Evolutionary conservation across 106 monocot genomes (phyloP).

Genomic region (Cymbidium sinense): DNA sequence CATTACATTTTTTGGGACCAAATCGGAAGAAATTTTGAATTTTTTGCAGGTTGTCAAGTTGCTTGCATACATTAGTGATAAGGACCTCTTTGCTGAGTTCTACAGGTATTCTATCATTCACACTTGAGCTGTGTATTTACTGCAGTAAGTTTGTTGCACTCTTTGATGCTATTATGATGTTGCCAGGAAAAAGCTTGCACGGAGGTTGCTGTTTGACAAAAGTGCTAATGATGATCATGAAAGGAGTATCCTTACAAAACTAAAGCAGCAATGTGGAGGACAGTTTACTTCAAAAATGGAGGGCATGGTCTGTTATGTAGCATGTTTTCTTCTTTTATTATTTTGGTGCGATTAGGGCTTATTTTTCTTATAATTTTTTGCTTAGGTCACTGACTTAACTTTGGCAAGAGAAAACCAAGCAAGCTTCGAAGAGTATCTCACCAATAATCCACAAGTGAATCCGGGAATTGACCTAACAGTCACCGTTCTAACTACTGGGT

Average conservation of each 20-base stretch:
- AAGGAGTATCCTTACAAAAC: slow-evolving; percentile 66
- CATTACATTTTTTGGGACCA: not conserved
- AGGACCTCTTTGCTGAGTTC: slow-evolving; percentile 69
- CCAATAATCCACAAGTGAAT: slow-evolving; percentile 39
- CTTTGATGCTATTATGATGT: not conserved
- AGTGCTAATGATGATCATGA: slow-evolving; percentile 83
- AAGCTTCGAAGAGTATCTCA: slow-evolving; percentile 85
- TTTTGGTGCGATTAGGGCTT: not conserved
- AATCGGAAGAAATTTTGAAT: not conserved
- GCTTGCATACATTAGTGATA: slow-evolving; percentile 66
- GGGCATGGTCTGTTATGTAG: slow-evolving; percentile 21
- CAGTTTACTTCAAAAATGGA: slow-evolving; percentile 91
- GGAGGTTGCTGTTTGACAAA: slow-evolving; percentile 69
- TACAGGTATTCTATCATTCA: slow-evolving; percentile 33
- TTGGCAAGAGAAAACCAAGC: slow-evolving; percentile 91
- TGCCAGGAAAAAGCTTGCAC: slow-evolving; percentile 67
- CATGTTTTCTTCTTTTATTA: slow-evolving; percentile 1
- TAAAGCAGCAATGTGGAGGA: slow-evolving; percentile 81
- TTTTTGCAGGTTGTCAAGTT: slow-evolving; percentile 50
- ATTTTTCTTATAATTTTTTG: not conserved
- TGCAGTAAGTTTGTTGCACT: not conserved
- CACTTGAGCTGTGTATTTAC: not conserved
- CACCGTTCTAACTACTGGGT: slow-evolving; percentile 94
- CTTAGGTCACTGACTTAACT: slow-evolving; percentile 88
- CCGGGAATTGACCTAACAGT: slow-evolving; percentile 92